These are phyloP conservation scores for Aspergillus transmontanensis DNA, from an alignment of 2,329 filamentous ascomycete genomes.

Conservation along the genomic window DNA sequence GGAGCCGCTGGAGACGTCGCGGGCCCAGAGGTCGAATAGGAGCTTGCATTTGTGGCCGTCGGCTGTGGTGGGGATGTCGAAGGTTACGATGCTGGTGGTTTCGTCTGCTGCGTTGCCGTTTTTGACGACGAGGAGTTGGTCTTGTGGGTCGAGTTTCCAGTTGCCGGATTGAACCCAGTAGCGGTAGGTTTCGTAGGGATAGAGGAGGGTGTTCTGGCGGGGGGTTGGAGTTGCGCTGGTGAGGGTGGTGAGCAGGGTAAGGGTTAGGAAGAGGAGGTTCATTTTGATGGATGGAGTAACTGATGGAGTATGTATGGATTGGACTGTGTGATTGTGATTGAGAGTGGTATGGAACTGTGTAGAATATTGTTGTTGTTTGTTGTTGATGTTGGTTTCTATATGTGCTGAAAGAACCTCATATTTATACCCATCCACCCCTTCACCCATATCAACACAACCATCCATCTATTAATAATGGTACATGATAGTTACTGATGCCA, in stretches of 20 bases:
- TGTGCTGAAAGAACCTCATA: not conserved
- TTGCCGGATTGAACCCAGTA: constrained; percentile 25
- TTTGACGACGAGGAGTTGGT: constrained; percentile 27
- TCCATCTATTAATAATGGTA: not conserved
- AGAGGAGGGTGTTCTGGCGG: constrained; percentile 20
- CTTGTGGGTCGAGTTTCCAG: constrained; percentile 23
- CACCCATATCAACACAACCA: not conserved
- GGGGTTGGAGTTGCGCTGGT: constrained; percentile 3
- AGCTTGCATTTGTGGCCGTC: constrained; percentile 24
- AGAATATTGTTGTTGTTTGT: not conserved
- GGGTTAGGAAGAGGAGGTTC: constrained; percentile 6
- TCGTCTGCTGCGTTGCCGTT: constrained; percentile 23
- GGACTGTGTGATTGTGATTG: not conserved
- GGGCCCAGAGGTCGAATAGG: constrained; percentile 26
- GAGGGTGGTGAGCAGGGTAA: constrained; percentile 10
- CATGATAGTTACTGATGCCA: not conserved
- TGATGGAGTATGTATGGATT: not conserved
- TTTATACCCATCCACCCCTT: not conserved
- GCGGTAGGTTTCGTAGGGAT: constrained; percentile 24
- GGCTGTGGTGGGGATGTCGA: constrained; percentile 17
- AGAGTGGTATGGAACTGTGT: too few species aligned
- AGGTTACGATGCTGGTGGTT: constrained; percentile 27
- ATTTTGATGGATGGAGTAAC: constrained; percentile 1
- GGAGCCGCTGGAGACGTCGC: constrained; percentile 25
- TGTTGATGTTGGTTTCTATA: not conserved